A percentile compares a stretch with the other conserved stretches of the same genome.
phyloP scores from a whole-genome alignment of 1,284 basidiomycete species.

The Trichosporon coremiiforme region DNA sequence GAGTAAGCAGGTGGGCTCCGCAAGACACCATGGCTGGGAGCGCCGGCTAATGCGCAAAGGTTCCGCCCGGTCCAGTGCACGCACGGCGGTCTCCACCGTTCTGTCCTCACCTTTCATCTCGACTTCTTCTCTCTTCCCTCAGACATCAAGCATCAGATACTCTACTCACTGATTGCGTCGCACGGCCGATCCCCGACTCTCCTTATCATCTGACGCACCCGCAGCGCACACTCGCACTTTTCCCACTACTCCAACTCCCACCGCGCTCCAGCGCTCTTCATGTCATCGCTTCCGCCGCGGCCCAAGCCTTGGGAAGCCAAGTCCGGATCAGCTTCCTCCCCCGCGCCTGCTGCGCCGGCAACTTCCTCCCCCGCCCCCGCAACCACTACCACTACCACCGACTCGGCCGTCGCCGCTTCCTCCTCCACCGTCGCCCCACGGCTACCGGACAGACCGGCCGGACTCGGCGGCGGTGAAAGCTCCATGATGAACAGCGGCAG shows the following conservation, averaged over 20 bases:
- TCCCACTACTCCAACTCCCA: not conserved
- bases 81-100: slow-evolving; percentile 7
- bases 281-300: slow-evolving; percentile 48
- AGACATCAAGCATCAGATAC: too few species aligned
- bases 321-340: slow-evolving; percentile 30
- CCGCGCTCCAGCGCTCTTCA: slow-evolving; percentile 25
- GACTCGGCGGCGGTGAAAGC: slow-evolving; percentile 30
- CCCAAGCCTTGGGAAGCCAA: slow-evolving; percentile 52
- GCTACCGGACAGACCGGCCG: slow-evolving; percentile 47
- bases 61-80: not conserved
- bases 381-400: slow-evolving; percentile 24
- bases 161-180: not conserved
- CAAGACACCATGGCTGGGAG: too few species aligned
- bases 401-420: slow-evolving; percentile 38
- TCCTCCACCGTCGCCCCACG: slow-evolving; percentile 39
- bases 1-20: not conserved
- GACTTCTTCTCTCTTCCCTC: too few species aligned
- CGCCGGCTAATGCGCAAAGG: slow-evolving; percentile 4
- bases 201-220: not conserved
- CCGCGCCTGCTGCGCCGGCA: slow-evolving; percentile 19
- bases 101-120: not conserved
- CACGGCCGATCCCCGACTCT: not conserved
- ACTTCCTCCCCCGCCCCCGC: slow-evolving; percentile 36
- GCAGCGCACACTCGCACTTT: not conserved
- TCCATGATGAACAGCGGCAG: slow-evolving; percentile 20